Base-by-base conservation (phyloP, 805 yeast species). In the Diddensiella transvaalensis region DNA sequence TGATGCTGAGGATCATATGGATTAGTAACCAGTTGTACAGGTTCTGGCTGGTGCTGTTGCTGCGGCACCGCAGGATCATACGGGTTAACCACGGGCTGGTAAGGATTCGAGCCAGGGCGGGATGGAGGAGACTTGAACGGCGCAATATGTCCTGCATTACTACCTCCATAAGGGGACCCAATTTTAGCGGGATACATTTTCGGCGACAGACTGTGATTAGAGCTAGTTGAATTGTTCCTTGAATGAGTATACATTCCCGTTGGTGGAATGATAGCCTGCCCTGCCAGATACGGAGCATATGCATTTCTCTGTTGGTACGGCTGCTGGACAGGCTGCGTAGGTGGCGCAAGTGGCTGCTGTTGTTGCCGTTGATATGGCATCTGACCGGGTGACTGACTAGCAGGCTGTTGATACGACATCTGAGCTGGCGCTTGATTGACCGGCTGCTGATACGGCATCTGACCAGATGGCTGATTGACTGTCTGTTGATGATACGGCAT, bases 41-140 rank as follows among this genome's bases (percentile, higher is more conserved):
- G 33, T 15, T 41, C 15, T 13, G 32, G 32, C 13, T 8, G 8
- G n/a, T n/a, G n/a, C 32, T 26, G 32, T 8, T 8, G 11, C 32
- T 26, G 32, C 13, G 32, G 11, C 22, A 13, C 26, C 21, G 36
- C 36, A 17, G 51, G 51, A 40, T 46, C 51, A 36, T 47, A 47
- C 18, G 35, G 51, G 18, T 47, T 47, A 22, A n/a, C 22, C 4
- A 19, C 17, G 15, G 50, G 30, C 22, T 26, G 22, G 21, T 46
- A 23, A 4, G 4, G 38, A 19, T 41, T 41, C 6, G 33, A 41
- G 4, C 24, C 44, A 15, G 40, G 21, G 24, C 26, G 6, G 44
- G 4, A 40, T 18, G 8, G 38, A 8, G 38, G 38, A 8, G 38
- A 35, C 38, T 35, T 35, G 38, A n/a, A 35, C 8, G 38, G 38